Evolutionary conservation across 2,329 filamentous ascomycete genomes (phyloP).

Genomic region (Sporothrix pseudoabietina): DNA sequence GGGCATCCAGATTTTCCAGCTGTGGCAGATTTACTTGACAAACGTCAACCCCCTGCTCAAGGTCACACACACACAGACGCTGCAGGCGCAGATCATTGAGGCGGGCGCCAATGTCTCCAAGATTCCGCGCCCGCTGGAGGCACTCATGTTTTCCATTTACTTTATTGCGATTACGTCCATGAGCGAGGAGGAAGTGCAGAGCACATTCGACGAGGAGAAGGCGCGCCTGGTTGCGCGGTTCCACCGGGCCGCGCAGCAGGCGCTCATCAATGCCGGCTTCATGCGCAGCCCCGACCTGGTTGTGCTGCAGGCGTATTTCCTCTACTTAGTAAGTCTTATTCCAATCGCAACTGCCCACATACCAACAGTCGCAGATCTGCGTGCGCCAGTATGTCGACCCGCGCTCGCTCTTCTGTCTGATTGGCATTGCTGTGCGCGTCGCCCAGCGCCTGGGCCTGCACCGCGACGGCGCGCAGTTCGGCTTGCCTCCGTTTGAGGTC

Average conservation of each 20-base stretch:
- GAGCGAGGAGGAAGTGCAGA: constrained; percentile 55
- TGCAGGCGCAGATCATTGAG: constrained; percentile 66
- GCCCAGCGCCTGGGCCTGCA: constrained; percentile 71
- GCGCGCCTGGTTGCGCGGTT: constrained; percentile 55
- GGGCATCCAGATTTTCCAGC: constrained; percentile 61
- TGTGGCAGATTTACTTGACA: constrained; percentile 71
- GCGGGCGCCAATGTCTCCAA: constrained; percentile 58
- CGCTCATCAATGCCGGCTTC: constrained; percentile 67
- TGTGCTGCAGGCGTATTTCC: constrained; percentile 66
- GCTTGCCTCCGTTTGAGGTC: constrained; percentile 60
- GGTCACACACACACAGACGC: constrained; percentile 65
- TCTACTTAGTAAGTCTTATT: constrained; percentile 62
- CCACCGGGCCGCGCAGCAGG: constrained; percentile 62
- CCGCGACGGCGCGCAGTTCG: constrained; percentile 58
- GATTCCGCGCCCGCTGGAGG: constrained; percentile 61
- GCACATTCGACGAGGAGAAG: constrained; percentile 58
- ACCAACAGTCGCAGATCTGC: constrained; percentile 50
- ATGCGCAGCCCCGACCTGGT: constrained; percentile 66
- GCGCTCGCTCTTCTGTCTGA: constrained; percentile 60
- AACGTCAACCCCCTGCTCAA: constrained; percentile 71
- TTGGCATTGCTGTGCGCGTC: constrained; percentile 67
- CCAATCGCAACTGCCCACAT: constrained; percentile 36
- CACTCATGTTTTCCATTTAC: constrained; percentile 69
- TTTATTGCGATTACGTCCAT: constrained; percentile 61
- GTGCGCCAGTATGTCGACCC: constrained; percentile 63